phyloP scores from a whole-genome alignment of 2,329 filamentous ascomycete genomes.

The Dactylellina parvicollis region DNA sequence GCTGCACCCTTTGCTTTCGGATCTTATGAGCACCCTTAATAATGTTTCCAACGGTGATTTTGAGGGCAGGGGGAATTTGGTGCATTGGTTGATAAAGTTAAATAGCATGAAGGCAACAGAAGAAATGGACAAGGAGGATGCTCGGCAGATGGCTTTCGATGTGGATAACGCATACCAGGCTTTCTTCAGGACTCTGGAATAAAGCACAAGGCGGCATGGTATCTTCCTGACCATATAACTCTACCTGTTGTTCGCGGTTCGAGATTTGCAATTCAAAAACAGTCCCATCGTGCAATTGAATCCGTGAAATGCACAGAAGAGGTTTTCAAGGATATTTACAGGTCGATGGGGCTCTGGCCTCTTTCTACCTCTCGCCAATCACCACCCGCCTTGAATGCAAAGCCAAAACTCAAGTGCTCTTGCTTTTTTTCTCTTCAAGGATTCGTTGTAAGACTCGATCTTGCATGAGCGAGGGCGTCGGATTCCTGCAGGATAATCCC shows the following conservation, averaged over 20 bases:
- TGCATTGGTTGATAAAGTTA: conserved; percentile 95
- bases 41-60: conserved; percentile 90
- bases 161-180: conserved; percentile 58
- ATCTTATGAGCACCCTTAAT: conserved; percentile 96
- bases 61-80: conserved; percentile 93
- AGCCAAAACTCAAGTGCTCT: conserved; percentile 2
- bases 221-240: conserved; percentile 2
- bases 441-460: conserved; percentile 51
- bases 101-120: conserved; percentile 98
- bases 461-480: conserved; percentile 51
- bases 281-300: conserved; percentile 21
- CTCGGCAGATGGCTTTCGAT: conserved; percentile 57
- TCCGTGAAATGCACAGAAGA: conserved; percentile 21
- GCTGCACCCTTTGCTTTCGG: conserved; percentile 90
- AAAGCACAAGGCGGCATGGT: conserved; percentile 15
- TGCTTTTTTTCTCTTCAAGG: conserved; percentile 43
- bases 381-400: conserved; percentile 15
- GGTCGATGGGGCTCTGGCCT: conserved; percentile 16
- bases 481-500: conserved; percentile 50
- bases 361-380: neutral
- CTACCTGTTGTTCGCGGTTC: conserved; percentile 10
- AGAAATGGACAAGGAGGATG: conserved; percentile 85
- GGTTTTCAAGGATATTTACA: conserved; percentile 18
- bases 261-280: conserved; percentile 31
- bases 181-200: conserved; percentile 55